phyloP scores from a whole-genome alignment of 495 filamentous ascomycete genomes.

The Tuber brumale region DNA sequence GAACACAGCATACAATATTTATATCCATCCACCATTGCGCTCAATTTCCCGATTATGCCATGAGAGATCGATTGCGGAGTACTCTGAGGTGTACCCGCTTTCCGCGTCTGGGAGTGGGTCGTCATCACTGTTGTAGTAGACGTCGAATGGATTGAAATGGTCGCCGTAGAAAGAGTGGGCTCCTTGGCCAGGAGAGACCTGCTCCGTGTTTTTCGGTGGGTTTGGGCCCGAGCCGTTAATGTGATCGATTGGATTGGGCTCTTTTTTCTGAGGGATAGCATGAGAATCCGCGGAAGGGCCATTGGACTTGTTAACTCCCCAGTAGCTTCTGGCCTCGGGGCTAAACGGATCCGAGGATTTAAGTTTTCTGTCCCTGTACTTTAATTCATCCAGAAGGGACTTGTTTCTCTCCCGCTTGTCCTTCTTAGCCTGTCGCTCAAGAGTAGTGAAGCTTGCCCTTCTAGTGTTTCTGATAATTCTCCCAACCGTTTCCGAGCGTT shows the following conservation, averaged over 20 bases:
- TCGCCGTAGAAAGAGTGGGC: not conserved
- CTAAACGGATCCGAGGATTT: not conserved
- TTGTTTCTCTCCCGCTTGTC: not conserved
- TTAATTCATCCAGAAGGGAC: not conserved
- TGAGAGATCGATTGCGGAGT: not conserved
- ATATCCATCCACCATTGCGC: constrained; percentile 2
- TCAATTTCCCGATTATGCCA: not conserved
- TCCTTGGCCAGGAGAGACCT: not conserved
- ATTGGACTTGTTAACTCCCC: not conserved
- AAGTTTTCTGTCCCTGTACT: not conserved
- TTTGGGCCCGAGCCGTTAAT: not conserved
- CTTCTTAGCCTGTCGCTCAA: not conserved
- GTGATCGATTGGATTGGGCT: not conserved
- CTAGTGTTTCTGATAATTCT: not conserved
- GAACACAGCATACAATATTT: not conserved
- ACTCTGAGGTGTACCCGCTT: not conserved
- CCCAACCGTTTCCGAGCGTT: not conserved
- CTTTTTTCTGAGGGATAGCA: not conserved
- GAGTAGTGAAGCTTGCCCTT: not conserved
- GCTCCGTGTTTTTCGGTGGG: not conserved
- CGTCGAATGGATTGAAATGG: not conserved
- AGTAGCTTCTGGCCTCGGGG: not conserved
- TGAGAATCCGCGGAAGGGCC: not conserved
- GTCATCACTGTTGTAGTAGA: not conserved
- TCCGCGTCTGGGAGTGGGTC: not conserved